phyloP scores from a whole-genome alignment of 2,329 filamentous ascomycete genomes.

The Cladosporium sp. region DNA sequence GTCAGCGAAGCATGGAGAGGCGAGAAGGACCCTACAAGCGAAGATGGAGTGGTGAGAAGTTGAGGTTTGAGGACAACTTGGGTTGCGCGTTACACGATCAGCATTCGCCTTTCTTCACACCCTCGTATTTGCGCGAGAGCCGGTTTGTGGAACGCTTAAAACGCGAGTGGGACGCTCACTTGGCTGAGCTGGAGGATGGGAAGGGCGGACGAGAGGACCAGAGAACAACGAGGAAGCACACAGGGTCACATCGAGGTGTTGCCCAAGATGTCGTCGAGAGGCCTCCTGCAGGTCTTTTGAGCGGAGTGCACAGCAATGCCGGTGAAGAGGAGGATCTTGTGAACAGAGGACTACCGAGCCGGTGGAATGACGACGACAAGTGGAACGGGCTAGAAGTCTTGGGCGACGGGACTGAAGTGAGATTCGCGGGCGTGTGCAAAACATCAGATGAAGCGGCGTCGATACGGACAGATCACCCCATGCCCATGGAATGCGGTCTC shows the following conservation, averaged over 20 bases:
- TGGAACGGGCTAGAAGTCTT: conserved; percentile 68
- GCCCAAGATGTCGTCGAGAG: conserved; percentile 82
- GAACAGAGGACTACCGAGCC: conserved; percentile 66
- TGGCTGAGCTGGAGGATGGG: conserved; percentile 25
- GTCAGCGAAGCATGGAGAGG: conserved; percentile 14
- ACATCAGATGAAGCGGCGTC: conserved; percentile 71
- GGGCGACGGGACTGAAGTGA: conserved; percentile 68
- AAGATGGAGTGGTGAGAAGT: conserved; percentile 15
- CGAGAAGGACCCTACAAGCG: not conserved
- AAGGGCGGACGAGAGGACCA: not conserved
- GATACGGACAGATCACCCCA: conserved; percentile 76
- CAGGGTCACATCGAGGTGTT: conserved; percentile 62
- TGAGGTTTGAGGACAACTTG: conserved; percentile 18
- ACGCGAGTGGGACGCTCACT: conserved; percentile 51
- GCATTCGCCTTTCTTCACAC: conserved; percentile 62
- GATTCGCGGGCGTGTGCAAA: conserved; percentile 54
- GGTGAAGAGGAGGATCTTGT: conserved; percentile 25
- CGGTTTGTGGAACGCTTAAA: conserved; percentile 73
- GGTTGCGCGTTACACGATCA: conserved; percentile 22
- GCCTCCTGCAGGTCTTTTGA: conserved; percentile 40
- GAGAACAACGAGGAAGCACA: not conserved
- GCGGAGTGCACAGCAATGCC: not conserved
- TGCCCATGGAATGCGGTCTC: conserved; percentile 85
- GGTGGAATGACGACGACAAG: conserved; percentile 79
- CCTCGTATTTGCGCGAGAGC: conserved; percentile 76